Evolutionary conservation across 176 grass and related monocot species (phyloP).

Genomic region (Aegilops longissima): DNA sequence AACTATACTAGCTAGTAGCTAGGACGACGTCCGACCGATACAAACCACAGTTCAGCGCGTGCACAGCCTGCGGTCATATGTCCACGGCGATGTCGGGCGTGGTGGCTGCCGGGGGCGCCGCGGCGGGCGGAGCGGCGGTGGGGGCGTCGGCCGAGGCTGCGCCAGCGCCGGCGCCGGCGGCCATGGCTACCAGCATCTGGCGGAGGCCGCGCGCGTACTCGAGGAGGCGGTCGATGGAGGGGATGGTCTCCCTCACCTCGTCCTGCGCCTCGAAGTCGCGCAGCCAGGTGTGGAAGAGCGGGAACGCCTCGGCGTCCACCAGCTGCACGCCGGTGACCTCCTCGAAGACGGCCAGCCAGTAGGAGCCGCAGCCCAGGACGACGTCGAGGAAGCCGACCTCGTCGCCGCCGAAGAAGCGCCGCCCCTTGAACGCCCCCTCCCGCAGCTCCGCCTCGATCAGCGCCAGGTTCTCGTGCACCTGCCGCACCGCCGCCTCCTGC

Average conservation of each 20-base stretch:
- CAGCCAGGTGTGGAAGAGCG: slow-evolving; percentile 73
- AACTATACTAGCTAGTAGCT: slow-evolving; percentile 8
- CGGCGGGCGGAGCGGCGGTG: neutral
- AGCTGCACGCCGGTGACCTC: slow-evolving; percentile 73
- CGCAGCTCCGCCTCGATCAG: slow-evolving; percentile 72
- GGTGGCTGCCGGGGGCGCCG: neutral
- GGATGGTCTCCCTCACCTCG: slow-evolving; percentile 72
- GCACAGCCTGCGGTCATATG: slow-evolving; percentile 24
- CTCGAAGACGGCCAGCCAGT: slow-evolving; percentile 90
- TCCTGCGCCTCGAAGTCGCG: slow-evolving; percentile 70
- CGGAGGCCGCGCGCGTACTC: slow-evolving; percentile 74
- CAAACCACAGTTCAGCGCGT: neutral
- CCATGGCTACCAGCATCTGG: slow-evolving; percentile 65
- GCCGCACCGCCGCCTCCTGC: slow-evolving; percentile 60
- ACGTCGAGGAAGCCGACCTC: slow-evolving; percentile 67
- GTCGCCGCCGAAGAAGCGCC: slow-evolving; percentile 80
- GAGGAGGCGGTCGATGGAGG: slow-evolving; percentile 70
- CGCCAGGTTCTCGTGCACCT: slow-evolving; percentile 73
- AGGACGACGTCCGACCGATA: neutral
- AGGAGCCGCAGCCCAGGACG: slow-evolving; percentile 78
- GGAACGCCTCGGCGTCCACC: slow-evolving; percentile 70
- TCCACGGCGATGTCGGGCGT: slow-evolving; percentile 65
- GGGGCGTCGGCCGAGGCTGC: neutral
- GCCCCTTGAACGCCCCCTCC: slow-evolving; percentile 65
- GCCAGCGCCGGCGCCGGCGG: neutral